phyloP scores from a whole-genome alignment of 306 rosid genomes.

The Spatholobus suberectus region DNA sequence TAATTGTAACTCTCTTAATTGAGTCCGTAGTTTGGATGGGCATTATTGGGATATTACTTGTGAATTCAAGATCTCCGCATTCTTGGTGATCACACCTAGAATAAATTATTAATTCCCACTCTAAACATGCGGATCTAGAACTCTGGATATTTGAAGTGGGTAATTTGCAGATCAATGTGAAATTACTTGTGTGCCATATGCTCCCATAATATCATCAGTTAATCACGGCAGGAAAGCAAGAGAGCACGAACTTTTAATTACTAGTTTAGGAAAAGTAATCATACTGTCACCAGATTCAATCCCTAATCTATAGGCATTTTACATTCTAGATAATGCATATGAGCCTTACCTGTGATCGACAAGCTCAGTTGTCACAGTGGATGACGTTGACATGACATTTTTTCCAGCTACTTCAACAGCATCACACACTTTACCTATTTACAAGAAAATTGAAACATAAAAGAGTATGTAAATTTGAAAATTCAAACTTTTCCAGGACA shows the following conservation, averaged over 20 bases:
- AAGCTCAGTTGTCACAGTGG: slow-evolving; percentile 87
- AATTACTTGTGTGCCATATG: not conserved
- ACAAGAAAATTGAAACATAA: slow-evolving; percentile 34
- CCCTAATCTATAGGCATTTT: not conserved
- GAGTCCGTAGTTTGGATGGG: slow-evolving; percentile 15
- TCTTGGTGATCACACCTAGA: not conserved
- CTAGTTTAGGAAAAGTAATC: slow-evolving; percentile 1
- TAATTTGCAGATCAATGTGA: not conserved
- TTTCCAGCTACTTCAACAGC: slow-evolving; percentile 94
- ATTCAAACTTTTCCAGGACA: slow-evolving; percentile 1
- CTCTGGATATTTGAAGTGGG: not conserved
- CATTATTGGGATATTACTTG: not conserved
- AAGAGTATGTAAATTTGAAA: slow-evolving; percentile 18
- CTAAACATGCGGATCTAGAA: not conserved
- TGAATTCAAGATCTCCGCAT: not conserved
- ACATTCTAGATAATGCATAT: slow-evolving; percentile 5
- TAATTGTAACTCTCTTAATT: not conserved
- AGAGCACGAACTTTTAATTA: not conserved
- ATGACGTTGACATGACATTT: slow-evolving; percentile 89
- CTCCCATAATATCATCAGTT: slow-evolving; percentile 7
- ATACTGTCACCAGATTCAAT: slow-evolving; percentile 17
- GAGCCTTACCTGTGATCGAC: slow-evolving; percentile 76
- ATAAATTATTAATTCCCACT: not conserved
- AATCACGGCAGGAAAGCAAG: slow-evolving; percentile 3
- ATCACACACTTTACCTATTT: slow-evolving; percentile 82